These are phyloP conservation scores for Silene uniflora DNA, from an alignment of 148 eudicot genomes.

Conservation along the genomic window DNA sequence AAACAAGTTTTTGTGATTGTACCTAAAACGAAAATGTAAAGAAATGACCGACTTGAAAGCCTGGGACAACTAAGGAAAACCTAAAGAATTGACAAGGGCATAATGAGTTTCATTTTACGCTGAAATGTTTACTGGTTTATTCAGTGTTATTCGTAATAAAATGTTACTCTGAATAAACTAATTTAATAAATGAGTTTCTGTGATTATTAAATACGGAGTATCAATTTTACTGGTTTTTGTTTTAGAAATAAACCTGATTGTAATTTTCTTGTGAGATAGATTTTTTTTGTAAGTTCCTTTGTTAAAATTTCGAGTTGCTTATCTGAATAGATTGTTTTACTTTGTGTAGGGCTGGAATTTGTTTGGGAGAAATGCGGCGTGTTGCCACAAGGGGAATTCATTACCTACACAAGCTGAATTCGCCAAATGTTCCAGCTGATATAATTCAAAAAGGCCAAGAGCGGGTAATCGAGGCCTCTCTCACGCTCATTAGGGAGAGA, in stretches of 20 bases:
- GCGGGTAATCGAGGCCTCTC: constrained; percentile 91
- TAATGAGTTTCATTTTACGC: no score
- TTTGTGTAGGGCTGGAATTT: background rate
- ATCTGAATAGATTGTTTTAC: background rate
- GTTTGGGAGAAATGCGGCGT: constrained; percentile 47
- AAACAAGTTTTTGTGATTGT: no score
- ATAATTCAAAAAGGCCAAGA: constrained; percentile 75
- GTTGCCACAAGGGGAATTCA: constrained; percentile 67
- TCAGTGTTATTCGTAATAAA: no score
- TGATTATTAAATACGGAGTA: no score
- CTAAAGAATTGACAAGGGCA: no score
- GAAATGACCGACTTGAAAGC: no score
- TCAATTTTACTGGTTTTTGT: no score
- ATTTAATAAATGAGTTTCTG: no score
- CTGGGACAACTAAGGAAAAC: no score
- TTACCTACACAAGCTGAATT: constrained; percentile 52
- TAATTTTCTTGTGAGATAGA: background rate
- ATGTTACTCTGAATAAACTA: no score
- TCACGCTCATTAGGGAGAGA: constrained; percentile 91
- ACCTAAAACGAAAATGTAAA: no score
- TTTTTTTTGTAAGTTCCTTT: background rate
- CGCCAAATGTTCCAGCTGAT: constrained; percentile 65
- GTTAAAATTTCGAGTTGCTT: background rate
- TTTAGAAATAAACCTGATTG: background rate
- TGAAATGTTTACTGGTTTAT: no score